Conservation (phyloP, 805 yeast species). For the Monosporozyma aquatica region DNA sequence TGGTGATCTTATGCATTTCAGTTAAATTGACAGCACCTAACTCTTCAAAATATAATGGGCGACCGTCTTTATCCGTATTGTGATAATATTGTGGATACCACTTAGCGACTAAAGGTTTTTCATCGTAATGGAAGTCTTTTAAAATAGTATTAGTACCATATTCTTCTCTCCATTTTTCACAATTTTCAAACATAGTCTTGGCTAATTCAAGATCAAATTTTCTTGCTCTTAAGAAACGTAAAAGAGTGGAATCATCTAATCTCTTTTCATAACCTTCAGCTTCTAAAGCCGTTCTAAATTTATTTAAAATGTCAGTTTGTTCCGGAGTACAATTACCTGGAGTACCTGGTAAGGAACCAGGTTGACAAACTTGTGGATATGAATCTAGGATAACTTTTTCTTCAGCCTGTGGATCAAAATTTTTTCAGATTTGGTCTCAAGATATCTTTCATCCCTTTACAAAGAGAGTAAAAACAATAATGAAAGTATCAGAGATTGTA, state of each 20-base stretch:
- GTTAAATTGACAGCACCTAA: constrained; percentile 82
- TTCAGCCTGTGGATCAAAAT: constrained; percentile 4
- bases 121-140: constrained; percentile 83
- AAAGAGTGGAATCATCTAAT: constrained; percentile 74
- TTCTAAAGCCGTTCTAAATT: constrained; percentile 48
- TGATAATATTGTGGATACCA: constrained; percentile 96
- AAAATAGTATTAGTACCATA: constrained; percentile 82
- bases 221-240: constrained; percentile 89
- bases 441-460: not conserved
- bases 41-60: constrained; percentile 93
- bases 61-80: constrained; percentile 92
- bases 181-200: constrained; percentile 68
- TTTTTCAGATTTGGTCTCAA: too few species aligned
- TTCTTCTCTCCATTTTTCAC: constrained; percentile 87
- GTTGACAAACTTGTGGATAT: constrained; percentile 64
- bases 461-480: too few species aligned
- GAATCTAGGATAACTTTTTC: constrained; percentile 36
- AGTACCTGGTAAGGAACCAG: constrained; percentile 59
- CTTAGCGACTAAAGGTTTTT: constrained; percentile 81
- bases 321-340: constrained; percentile 70
- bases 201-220: constrained; percentile 81
- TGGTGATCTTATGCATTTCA: constrained; percentile 87
- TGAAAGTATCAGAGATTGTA: too few species aligned
- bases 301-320: constrained; percentile 52
- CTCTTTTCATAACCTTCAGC: constrained; percentile 66